These are phyloP conservation scores for Pilobolus umbonatus DNA, from an alignment of 192 early-diverging fungal genomes.

Conservation along the genomic window DNA sequence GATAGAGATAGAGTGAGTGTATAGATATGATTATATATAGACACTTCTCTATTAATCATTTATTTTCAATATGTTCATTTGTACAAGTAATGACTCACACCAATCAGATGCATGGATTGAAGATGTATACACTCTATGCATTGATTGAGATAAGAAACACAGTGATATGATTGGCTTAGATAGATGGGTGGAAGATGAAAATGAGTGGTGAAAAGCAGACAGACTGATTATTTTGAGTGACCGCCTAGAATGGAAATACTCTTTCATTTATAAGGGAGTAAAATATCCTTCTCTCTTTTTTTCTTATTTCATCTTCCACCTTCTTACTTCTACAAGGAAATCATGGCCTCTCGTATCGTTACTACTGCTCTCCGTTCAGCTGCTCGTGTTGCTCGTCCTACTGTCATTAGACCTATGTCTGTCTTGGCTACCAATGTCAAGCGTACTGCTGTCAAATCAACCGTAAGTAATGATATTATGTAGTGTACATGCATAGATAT, in stretches of 20 bases:
- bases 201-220: no score
- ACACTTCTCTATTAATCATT: no score
- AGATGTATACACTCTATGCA: neutral
- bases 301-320: neutral
- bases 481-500: neutral
- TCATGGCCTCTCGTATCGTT: constrained; percentile 33
- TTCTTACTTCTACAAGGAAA: constrained; percentile 6
- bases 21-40: no score
- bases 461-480: constrained; percentile 2
- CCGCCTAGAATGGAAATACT: no score
- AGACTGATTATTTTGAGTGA: no score
- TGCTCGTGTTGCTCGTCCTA: constrained; percentile 26
- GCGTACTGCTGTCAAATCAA: constrained; percentile 24
- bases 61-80: no score
- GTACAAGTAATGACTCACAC: constrained; percentile 27
- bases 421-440: constrained; percentile 16
- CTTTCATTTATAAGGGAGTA: neutral
- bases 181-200: no score
- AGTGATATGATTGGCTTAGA: no score
- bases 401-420: constrained; percentile 22
- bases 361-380: constrained; percentile 29
- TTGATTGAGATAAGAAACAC: no score
- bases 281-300: neutral
- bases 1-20: no score
- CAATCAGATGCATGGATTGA: constrained; percentile 9